Conservation (phyloP, 805 yeast species). For the Kuraishia capsulata region DNA sequence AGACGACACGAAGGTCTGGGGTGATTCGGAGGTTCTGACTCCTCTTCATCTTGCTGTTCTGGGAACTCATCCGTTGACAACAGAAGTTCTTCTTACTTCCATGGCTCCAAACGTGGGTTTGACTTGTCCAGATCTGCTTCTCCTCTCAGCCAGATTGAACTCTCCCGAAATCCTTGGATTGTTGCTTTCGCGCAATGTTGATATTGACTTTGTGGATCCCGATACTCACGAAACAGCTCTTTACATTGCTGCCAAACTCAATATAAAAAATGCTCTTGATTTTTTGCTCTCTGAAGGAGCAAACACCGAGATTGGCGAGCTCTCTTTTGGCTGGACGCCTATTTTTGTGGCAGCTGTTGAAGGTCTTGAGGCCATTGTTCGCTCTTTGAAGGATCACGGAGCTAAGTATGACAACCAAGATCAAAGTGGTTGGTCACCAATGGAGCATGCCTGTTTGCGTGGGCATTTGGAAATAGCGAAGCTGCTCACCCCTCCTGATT, state of each 20-base stretch:
- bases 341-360: slow-evolving; percentile 84
- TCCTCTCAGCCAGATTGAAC: slow-evolving; percentile 61
- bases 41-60: slow-evolving; percentile 79
- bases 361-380: slow-evolving; percentile 54
- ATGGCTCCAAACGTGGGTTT: slow-evolving; percentile 27
- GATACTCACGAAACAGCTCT: slow-evolving; percentile 71
- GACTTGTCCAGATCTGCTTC: slow-evolving; percentile 47
- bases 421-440: slow-evolving; percentile 93
- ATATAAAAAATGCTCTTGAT: slow-evolving; percentile 42
- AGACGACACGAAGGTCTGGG: slow-evolving; percentile 54
- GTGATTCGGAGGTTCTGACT: slow-evolving; percentile 68
- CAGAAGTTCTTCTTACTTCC: slow-evolving; percentile 44
- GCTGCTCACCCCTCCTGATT: slow-evolving; percentile 42
- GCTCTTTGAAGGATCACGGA: slow-evolving; percentile 40
- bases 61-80: slow-evolving; percentile 76
- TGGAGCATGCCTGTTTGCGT: slow-evolving; percentile 89
- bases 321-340: slow-evolving; percentile 90
- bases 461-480: slow-evolving; percentile 74
- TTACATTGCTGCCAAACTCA: slow-evolving; percentile 68
- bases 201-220: slow-evolving; percentile 52
- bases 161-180: slow-evolving; percentile 45
- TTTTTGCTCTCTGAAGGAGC: slow-evolving; percentile 53
- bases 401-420: slow-evolving; percentile 54
- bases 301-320: slow-evolving; percentile 65
- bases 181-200: slow-evolving; percentile 48